Percentiles rank a stretch among this genome's conserved stretches.
phyloP scores from a whole-genome alignment of 306 rosid genomes.

The Luffa acutangula region DNA sequence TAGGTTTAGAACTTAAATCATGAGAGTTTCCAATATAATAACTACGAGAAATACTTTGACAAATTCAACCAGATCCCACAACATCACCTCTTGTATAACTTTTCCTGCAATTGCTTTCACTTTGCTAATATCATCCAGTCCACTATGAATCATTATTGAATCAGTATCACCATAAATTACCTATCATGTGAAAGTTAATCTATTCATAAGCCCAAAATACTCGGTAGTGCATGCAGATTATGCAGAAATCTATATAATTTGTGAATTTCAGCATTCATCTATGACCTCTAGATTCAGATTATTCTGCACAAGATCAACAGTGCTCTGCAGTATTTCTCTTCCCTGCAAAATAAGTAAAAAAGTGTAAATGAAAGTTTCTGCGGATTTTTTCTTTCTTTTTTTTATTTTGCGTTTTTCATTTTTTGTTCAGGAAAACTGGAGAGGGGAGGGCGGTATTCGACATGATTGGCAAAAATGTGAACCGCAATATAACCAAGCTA shows the following conservation, averaged over 20 bases:
- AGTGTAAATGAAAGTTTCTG: neutral
- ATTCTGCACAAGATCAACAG: conserved; percentile 93
- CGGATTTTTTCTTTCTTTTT: neutral
- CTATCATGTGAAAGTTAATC: conserved; percentile 31
- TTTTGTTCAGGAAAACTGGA: neutral
- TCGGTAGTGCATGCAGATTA: neutral
- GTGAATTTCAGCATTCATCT: conserved; percentile 5
- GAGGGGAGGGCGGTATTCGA: neutral
- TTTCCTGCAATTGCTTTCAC: conserved; percentile 69
- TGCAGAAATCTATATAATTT: conserved; percentile 8
- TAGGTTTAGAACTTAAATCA: neutral
- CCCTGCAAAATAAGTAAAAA: conserved; percentile 51
- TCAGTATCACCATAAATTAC: conserved; percentile 96
- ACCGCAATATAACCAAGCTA: neutral
- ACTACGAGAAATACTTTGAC: neutral
- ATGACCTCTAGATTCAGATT: conserved; percentile 86
- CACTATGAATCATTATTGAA: conserved; percentile 95
- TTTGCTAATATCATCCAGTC: conserved; percentile 73
- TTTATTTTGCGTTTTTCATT: neutral
- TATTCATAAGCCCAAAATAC: neutral
- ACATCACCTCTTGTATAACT: conserved; percentile 86
- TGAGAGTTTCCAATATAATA: neutral
- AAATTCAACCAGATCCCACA: conserved; percentile 11
- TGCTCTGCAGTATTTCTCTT: conserved; percentile 88
- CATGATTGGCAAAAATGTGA: neutral